phyloP scores from a whole-genome alignment of 2,329 filamentous ascomycete genomes.

The Kalaharituber pfeilii region DNA sequence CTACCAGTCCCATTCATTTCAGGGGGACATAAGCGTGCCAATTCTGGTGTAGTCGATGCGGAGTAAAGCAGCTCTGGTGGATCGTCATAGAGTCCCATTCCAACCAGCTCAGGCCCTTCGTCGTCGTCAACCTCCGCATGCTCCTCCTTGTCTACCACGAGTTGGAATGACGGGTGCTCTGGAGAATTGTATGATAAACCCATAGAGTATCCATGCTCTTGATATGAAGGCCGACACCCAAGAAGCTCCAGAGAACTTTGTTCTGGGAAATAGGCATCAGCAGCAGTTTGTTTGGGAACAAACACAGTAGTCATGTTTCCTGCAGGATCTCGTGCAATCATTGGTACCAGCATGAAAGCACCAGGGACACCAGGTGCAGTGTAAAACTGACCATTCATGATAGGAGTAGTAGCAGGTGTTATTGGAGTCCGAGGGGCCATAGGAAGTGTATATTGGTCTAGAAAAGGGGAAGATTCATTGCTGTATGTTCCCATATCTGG shows the following conservation, averaged over 20 bases:
- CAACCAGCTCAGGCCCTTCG: slow-evolving; percentile 10
- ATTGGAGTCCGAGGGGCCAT: not conserved
- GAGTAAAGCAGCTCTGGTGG: slow-evolving; percentile 14
- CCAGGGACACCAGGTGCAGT: not conserved
- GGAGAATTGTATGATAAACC: not conserved
- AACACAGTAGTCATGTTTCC: not conserved
- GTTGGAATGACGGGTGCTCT: not conserved
- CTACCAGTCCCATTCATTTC: slow-evolving; percentile 2
- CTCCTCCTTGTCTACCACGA: not conserved
- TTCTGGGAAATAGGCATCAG: not conserved
- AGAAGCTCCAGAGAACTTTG: not conserved
- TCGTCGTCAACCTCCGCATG: not conserved
- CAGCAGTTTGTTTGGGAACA: not conserved
- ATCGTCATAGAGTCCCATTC: slow-evolving; percentile 18
- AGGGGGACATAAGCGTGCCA: not conserved
- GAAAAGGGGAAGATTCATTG: not conserved
- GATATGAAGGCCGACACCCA: too few relatives aligned
- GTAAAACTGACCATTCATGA: not conserved
- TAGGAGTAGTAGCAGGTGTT: not conserved
- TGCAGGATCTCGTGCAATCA: not conserved
- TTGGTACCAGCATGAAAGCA: not conserved
- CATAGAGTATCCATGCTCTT: not conserved
- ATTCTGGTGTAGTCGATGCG: slow-evolving; percentile 9
- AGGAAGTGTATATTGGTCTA: not conserved
- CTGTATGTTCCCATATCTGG: not conserved